Conservation (phyloP, 2,329 filamentous ascomycete genomes). For the Cercospora nicotianae region DNA sequence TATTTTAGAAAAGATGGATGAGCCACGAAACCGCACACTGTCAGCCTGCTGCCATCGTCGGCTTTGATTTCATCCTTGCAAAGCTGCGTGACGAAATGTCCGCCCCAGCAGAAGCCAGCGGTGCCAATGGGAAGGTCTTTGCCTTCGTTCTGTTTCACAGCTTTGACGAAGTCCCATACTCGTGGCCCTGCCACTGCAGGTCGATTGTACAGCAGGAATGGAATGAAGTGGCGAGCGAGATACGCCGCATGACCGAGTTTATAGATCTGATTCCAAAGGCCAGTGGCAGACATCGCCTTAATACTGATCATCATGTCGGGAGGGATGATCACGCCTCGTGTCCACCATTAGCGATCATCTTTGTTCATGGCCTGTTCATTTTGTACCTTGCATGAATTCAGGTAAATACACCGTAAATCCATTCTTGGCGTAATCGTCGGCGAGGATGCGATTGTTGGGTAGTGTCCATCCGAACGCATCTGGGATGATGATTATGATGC, state of each 20-base stretch:
- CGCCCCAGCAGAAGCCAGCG: constrained; percentile 37
- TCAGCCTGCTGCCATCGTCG: constrained; percentile 34
- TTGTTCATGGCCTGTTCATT: not conserved
- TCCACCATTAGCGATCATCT: not conserved
- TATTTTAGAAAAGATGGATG: constrained; percentile 40
- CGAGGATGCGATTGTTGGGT: constrained; percentile 41
- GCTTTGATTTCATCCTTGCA: constrained; percentile 36
- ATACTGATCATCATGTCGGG: constrained; percentile 34
- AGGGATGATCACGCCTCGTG: constrained; percentile 33
- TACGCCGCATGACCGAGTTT: constrained; percentile 36
- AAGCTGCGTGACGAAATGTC: constrained; percentile 38
- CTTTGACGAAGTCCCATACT: constrained; percentile 34
- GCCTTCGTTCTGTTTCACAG: constrained; percentile 34
- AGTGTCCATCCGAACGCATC: constrained; percentile 43
- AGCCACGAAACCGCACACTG: constrained; percentile 40
- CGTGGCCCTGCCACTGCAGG: constrained; percentile 31
- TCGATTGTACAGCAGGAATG: constrained; percentile 32
- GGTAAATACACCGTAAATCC: constrained; percentile 38
- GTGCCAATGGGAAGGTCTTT: constrained; percentile 29
- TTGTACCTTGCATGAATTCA: constrained; percentile 41
- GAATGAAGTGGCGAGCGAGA: constrained; percentile 29
- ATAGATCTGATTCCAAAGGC: constrained; percentile 36
- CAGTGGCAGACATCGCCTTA: constrained; percentile 34
- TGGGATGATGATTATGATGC: constrained; percentile 42
- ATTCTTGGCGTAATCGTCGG: constrained; percentile 40